These are phyloP conservation scores for Microthyrium microscopicum DNA, from an alignment of 2,329 filamentous ascomycete genomes.

Conservation along the genomic window DNA sequence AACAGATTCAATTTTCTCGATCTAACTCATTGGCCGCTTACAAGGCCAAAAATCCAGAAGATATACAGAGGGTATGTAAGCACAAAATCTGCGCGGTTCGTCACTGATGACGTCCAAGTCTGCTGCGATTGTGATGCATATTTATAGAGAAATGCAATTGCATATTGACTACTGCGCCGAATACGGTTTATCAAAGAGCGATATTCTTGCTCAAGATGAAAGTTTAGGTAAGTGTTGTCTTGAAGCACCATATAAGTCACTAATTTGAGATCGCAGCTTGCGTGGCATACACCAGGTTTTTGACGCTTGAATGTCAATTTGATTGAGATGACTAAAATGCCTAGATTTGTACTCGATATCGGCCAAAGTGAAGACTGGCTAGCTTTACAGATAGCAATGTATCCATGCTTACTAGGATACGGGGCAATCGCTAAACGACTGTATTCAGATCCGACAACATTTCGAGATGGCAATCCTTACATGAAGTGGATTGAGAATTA, in stretches of 20 bases:
- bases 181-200: slow-evolving; percentile 58
- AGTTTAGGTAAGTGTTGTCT: slow-evolving; percentile 40
- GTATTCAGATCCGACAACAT: slow-evolving; percentile 42
- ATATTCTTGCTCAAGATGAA: slow-evolving; percentile 61
- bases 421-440: slow-evolving; percentile 60
- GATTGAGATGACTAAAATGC: not conserved
- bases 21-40: slow-evolving; percentile 75
- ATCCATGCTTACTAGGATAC: slow-evolving; percentile 84
- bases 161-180: slow-evolving; percentile 69
- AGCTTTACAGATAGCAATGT: slow-evolving; percentile 66
- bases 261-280: slow-evolving; percentile 37
- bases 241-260: not conserved
- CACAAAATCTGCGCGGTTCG: not conserved
- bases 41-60: slow-evolving; percentile 58
- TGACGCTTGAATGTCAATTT: not conserved
- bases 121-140: slow-evolving; percentile 56
- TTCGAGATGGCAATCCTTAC: slow-evolving; percentile 53
- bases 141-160: slow-evolving; percentile 62
- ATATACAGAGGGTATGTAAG: slow-evolving; percentile 48
- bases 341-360: slow-evolving; percentile 69
- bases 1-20: slow-evolving; percentile 66
- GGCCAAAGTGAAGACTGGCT: slow-evolving; percentile 80
- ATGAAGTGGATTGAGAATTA: slow-evolving; percentile 91
- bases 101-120: slow-evolving; percentile 25
- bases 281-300: slow-evolving; percentile 52